Percentiles rank a stretch among this genome's conserved stretches.
phyloP scores from a whole-genome alignment of 1,139 yeast species.

The Nakaseomyces sp. region DNA sequence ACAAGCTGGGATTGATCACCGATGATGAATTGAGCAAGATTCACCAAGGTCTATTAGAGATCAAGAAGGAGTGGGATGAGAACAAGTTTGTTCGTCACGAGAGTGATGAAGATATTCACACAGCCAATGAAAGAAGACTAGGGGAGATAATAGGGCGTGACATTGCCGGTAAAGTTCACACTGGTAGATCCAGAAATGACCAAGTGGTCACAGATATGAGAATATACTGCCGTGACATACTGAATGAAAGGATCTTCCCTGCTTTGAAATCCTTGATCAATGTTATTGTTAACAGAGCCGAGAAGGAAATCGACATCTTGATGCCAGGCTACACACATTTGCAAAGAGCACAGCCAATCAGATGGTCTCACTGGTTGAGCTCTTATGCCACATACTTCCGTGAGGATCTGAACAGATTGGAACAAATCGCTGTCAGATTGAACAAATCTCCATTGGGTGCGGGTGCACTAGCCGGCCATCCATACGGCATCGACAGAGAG shows the following conservation, averaged over 20 bases:
- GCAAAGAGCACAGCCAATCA: conserved; percentile 97
- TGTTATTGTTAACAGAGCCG: conserved; percentile 67
- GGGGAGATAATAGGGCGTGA: conserved; percentile 92
- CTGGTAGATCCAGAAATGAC: conserved; percentile 97
- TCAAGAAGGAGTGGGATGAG: conserved; percentile 73
- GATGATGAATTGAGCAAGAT: conserved; percentile 65
- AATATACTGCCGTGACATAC: conserved; percentile 74
- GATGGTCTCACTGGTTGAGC: conserved; percentile 98
- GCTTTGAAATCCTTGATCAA: conserved; percentile 54
- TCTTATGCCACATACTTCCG: conserved; percentile 91
- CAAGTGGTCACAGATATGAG: conserved; percentile 99
- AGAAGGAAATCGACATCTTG: conserved; percentile 73
- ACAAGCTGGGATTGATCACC: conserved; percentile 66
- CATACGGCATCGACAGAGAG: conserved; percentile 94
- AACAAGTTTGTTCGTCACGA: conserved; percentile 70
- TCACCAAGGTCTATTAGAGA: conserved; percentile 66
- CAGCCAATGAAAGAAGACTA: conserved; percentile 94
- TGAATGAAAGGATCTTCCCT: conserved; percentile 49
- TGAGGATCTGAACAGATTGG: conserved; percentile 77
- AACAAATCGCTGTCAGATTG: conserved; percentile 71
- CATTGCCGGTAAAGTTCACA: conserved; percentile 95
- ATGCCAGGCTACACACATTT: conserved; percentile 99
- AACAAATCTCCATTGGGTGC: conserved; percentile 89
- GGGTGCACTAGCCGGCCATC: conserved; percentile 98
- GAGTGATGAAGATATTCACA: conserved; percentile 96